Conservation (phyloP, 2,329 filamentous ascomycete genomes). For the Zopfia rhizophila region DNA sequence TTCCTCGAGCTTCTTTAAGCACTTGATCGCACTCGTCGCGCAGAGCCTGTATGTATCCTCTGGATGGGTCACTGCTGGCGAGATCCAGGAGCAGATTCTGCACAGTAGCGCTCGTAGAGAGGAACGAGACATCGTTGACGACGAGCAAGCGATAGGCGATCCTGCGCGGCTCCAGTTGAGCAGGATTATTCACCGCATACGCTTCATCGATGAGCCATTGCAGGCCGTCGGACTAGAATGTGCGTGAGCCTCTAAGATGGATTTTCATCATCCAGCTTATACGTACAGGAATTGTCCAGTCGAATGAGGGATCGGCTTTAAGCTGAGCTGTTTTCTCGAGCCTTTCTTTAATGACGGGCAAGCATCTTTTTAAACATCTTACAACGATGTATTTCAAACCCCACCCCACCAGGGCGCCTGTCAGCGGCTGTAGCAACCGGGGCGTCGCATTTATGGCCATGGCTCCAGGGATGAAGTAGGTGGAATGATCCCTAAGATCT, state of each 20-base stretch:
- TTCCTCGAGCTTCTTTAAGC: conserved; percentile 15
- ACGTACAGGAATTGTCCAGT: conserved; percentile 1
- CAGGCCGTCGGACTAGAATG: conserved; percentile 23
- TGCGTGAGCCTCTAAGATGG: conserved; percentile 4
- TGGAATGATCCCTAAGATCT: conserved; percentile 23
- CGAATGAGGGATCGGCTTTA: conserved; percentile 7
- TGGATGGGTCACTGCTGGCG: conserved; percentile 22
- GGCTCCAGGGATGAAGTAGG: conserved; percentile 25
- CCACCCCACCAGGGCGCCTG: conserved; percentile 19
- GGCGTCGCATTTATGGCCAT: conserved; percentile 27
- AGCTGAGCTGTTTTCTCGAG: conserved; percentile 23
- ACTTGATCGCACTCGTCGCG: conserved; percentile 23
- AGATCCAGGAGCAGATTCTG: conserved; percentile 29
- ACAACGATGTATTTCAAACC: conserved; percentile 21
- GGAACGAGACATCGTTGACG: conserved; percentile 27
- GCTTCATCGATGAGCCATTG: conserved; percentile 30
- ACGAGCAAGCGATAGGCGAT: conserved; percentile 26
- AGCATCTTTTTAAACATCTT: conserved; percentile 20
- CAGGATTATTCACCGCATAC: conserved; percentile 18
- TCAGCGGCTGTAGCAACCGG: conserved; percentile 21
- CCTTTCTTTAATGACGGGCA: conserved; percentile 27
- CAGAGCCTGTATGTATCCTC: conserved; percentile 21
- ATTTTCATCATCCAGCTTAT: neutral
- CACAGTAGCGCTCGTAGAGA: conserved; percentile 25
- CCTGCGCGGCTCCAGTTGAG: conserved; percentile 24